Evolutionary conservation across 305 asterid species (phyloP).

Genomic region (Nicotiana rustica): DNA sequence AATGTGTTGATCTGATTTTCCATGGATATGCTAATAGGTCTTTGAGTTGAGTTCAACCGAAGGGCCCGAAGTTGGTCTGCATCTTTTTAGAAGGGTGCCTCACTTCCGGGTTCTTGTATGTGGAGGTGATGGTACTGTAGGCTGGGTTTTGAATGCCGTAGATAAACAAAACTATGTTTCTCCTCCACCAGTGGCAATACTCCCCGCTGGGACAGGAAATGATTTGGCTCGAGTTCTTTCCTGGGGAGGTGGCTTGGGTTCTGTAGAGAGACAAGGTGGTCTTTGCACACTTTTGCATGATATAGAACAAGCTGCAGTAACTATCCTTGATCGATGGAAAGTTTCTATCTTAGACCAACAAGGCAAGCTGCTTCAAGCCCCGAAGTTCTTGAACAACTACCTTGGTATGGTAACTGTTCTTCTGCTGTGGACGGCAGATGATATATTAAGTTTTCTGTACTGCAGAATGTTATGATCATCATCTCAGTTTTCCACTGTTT

Average conservation of each 20-base stretch:
- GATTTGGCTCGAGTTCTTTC: conserved; percentile 97
- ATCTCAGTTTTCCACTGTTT: background rate
- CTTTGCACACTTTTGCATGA: conserved; percentile 82
- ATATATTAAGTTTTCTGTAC: conserved; percentile 1
- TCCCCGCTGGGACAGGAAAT: conserved; percentile 99
- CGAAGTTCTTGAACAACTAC: conserved; percentile 89
- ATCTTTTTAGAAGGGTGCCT: conserved; percentile 79
- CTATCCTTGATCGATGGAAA: conserved; percentile 98
- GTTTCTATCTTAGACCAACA: conserved; percentile 71
- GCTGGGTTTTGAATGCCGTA: conserved; percentile 90
- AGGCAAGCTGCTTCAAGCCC: conserved; percentile 68
- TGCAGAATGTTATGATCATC: background rate
- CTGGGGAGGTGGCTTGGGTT: conserved; percentile 98
- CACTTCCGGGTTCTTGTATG: conserved; percentile 94
- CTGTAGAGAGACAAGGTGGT: conserved; percentile 99
- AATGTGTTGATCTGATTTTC: conserved; percentile 22
- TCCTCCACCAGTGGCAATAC: conserved; percentile 98
- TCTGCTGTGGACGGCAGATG: background rate
- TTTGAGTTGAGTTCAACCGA: conserved; percentile 80
- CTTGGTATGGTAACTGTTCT: conserved; percentile 67
- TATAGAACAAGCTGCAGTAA: conserved; percentile 98
- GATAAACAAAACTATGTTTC: conserved; percentile 92
- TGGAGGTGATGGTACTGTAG: conserved; percentile 99
- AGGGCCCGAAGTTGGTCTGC: conserved; percentile 92
- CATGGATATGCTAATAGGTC: conserved; percentile 50